Conservation (phyloP, 129 eudicot genomes). For the Lactuca saligna region DNA sequence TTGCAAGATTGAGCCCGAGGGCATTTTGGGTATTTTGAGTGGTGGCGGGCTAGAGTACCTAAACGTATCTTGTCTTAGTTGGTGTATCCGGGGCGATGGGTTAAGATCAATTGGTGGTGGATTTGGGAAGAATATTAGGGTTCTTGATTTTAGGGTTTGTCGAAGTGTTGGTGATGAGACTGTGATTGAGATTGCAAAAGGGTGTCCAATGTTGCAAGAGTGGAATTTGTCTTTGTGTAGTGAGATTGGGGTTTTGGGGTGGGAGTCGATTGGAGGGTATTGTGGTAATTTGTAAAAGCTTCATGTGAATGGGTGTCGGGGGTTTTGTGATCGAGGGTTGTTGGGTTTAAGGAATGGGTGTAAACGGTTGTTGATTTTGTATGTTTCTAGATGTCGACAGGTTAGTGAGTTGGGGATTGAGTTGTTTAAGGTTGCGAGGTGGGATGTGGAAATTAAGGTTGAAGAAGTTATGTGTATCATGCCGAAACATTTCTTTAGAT, state of each 20-base stretch:
- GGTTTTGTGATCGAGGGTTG: slow-evolving; percentile 62
- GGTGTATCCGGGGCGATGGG: slow-evolving; percentile 60
- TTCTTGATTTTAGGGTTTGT: slow-evolving; percentile 55
- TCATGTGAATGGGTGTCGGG: slow-evolving; percentile 77
- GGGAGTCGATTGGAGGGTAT: slow-evolving; percentile 61
- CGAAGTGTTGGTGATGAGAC: slow-evolving; percentile 54
- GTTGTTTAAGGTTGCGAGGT: slow-evolving; percentile 53
- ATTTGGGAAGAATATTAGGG: slow-evolving; percentile 41
- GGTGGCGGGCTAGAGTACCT: slow-evolving; percentile 87
- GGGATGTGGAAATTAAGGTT: slow-evolving; percentile 50
- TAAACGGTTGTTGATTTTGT: slow-evolving; percentile 39
- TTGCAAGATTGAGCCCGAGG: slow-evolving; percentile 74
- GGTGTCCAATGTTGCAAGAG: slow-evolving; percentile 70
- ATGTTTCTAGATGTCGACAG: slow-evolving; percentile 50
- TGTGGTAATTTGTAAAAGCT: slow-evolving; percentile 64
- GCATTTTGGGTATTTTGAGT: slow-evolving; percentile 50
- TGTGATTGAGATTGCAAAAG: slow-evolving; percentile 51
- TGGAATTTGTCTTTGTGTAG: slow-evolving; percentile 86
- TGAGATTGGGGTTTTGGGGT: slow-evolving; percentile 53
- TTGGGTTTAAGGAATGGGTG: slow-evolving; percentile 64
- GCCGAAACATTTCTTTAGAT: slow-evolving; percentile 51
- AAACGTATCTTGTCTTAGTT: slow-evolving; percentile 51
- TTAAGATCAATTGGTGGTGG: slow-evolving; percentile 54
- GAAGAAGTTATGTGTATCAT: slow-evolving; percentile 68
- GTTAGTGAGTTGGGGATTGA: slow-evolving; percentile 43